Evolutionary conservation across 2,329 filamentous ascomycete species (phyloP).

Genomic region (Pestalotiopsis sp.): DNA sequence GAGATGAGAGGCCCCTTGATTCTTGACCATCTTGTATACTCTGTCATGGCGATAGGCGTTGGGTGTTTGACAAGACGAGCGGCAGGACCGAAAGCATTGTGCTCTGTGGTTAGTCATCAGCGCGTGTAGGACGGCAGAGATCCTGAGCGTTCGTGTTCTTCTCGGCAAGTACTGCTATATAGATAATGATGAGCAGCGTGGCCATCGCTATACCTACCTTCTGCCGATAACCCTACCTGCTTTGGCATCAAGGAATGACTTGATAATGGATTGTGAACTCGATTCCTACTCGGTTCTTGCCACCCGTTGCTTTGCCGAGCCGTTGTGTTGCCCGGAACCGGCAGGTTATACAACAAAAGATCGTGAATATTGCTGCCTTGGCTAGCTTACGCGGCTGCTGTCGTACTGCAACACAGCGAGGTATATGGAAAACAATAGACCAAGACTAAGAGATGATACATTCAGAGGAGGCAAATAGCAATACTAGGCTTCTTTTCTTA

Average conservation of each 20-base stretch:
- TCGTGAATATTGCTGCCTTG: neutral
- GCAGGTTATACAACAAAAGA: neutral
- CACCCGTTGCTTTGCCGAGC: neutral
- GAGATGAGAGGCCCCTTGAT: slow-evolving; percentile 35
- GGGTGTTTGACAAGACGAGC: neutral
- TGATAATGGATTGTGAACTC: neutral
- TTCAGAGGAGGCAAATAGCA: too few species aligned
- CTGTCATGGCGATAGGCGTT: slow-evolving; percentile 2
- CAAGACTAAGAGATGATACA: neutral
- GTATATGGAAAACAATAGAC: neutral
- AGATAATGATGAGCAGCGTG: neutral
- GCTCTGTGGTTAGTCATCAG: neutral
- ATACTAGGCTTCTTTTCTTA: too few species aligned
- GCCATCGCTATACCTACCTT: neutral
- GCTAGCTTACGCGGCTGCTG: slow-evolving; percentile 12
- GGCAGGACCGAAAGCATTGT: neutral
- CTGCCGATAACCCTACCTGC: neutral
- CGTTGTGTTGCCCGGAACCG: too few species aligned
- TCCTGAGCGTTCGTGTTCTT: too few species aligned
- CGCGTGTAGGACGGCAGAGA: too few species aligned
- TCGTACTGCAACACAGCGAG: neutral
- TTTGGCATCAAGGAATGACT: neutral
- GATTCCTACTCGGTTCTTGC: neutral
- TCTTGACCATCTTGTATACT: neutral
- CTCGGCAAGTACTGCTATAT: neutral